phyloP scores from a whole-genome alignment of 371 early-diverging fungal genomes.

The Nematocida sp. region DNA sequence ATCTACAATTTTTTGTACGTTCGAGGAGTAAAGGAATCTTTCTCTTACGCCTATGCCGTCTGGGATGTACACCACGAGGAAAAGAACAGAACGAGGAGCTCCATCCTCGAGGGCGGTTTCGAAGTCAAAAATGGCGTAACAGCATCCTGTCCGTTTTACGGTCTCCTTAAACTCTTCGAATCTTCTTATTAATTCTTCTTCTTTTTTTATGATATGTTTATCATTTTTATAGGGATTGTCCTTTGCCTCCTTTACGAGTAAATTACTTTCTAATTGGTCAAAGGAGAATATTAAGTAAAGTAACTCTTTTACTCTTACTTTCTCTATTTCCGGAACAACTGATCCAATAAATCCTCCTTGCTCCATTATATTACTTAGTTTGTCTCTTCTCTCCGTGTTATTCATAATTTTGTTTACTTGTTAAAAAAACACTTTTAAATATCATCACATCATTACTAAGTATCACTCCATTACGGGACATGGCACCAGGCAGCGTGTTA shows the following conservation, averaged over 20 bases:
- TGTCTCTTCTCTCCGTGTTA: too few relatives aligned
- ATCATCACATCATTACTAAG: too few relatives aligned
- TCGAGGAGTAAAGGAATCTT: conserved; percentile 57
- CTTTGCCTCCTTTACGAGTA: conserved; percentile 22
- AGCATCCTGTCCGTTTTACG: conserved; percentile 50
- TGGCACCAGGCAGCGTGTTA: too few relatives aligned
- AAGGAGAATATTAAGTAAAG: conserved; percentile 40
- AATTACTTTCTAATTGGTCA: conserved; percentile 1
- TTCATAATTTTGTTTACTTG: too few relatives aligned
- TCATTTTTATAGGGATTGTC: conserved; percentile 30
- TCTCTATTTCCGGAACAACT: conserved; percentile 14
- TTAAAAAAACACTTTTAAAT: too few relatives aligned
- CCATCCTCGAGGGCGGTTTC: conserved; percentile 55
- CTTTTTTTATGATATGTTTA: conserved; percentile 23
- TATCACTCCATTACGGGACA: too few relatives aligned
- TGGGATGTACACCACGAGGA: conserved; percentile 60
- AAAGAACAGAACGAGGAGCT: conserved; percentile 52
- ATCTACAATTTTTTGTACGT: conserved; percentile 31
- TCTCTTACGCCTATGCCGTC: conserved; percentile 53
- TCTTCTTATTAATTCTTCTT: conserved; percentile 46
- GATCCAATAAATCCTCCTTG: background rate
- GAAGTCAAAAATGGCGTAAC: conserved; percentile 64
- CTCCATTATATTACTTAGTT: too few relatives aligned
- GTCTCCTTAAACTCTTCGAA: conserved; percentile 53
- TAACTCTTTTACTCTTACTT: conserved; percentile 47